phyloP scores from a whole-genome alignment of 148 eudicot species.

The Rhododendron williamsianum region DNA sequence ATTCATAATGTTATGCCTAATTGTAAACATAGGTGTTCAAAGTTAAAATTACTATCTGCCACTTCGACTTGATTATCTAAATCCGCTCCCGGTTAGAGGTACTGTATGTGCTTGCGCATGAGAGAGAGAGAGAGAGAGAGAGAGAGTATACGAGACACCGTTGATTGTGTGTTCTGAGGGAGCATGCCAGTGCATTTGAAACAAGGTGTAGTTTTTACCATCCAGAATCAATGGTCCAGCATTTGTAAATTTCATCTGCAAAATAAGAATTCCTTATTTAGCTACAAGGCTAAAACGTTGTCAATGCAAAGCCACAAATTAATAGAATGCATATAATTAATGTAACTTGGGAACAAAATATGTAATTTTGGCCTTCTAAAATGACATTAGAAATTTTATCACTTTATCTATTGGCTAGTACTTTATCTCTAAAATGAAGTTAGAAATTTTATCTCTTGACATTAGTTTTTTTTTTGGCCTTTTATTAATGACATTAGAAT shows the following conservation, averaged over 20 bases:
- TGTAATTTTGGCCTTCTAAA: not conserved
- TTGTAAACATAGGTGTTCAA: too few relatives aligned
- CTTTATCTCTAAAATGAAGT: too few relatives aligned
- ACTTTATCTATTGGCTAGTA: too few relatives aligned
- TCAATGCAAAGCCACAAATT: not conserved
- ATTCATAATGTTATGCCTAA: too few relatives aligned
- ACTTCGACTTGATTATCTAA: too few relatives aligned
- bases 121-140: not conserved
- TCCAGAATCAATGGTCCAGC: conserved; percentile 37
- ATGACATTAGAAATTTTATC: not conserved
- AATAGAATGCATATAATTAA: not conserved
- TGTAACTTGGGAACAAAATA: not conserved
- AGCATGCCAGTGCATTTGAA: conserved; percentile 77
- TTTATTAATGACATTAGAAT: too few relatives aligned
- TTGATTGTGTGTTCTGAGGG: conserved; percentile 80
- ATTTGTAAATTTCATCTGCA: conserved; percentile 34
- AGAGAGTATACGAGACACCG: conserved; percentile 43
- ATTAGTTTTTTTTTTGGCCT: too few relatives aligned
- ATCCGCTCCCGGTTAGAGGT: too few relatives aligned
- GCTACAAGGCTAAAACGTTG: too few relatives aligned
- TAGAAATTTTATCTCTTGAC: too few relatives aligned
- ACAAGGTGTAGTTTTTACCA: conserved; percentile 45
- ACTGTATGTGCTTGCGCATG: too few relatives aligned
- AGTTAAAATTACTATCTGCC: too few relatives aligned
- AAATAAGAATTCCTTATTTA: not conserved